Evolutionary conservation across 139 green algal genomes (phyloP).

Genomic region (Medakamo hakoo): DNA sequence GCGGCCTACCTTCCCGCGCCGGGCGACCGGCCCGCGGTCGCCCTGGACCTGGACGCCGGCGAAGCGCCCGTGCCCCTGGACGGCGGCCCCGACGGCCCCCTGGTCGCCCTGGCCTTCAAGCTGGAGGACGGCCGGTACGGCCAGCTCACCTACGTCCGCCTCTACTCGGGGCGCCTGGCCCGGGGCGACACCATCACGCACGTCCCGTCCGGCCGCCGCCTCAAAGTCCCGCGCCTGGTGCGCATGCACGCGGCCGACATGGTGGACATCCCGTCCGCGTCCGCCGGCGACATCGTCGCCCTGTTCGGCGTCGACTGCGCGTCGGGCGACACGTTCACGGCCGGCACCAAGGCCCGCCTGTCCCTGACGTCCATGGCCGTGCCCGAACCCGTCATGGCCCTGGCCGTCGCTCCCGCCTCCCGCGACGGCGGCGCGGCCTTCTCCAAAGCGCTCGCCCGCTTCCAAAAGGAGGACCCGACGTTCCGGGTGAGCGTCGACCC

Average conservation of each 20-base stretch:
- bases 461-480: constrained; percentile 96
- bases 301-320: constrained; percentile 97
- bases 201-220: constrained; percentile 45
- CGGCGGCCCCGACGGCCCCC: constrained; percentile 19
- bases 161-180: constrained; percentile 73
- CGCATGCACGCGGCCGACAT: constrained; percentile 84
- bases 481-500: constrained; percentile 66
- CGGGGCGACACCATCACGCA: constrained; percentile 75
- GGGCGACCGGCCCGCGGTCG: constrained; percentile 40
- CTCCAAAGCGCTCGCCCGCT: constrained; percentile 56
- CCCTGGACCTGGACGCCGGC: constrained; percentile 44
- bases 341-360: constrained; percentile 26
- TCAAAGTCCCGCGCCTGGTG: constrained; percentile 70
- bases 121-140: constrained; percentile 94
- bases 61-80: constrained; percentile 28
- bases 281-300: constrained; percentile 91
- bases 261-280: constrained; percentile 64
- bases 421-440: constrained; percentile 50
- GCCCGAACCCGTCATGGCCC: constrained; percentile 92
- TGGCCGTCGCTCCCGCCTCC: constrained; percentile 73
- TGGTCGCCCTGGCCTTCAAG: constrained; percentile 90
- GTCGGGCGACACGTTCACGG: constrained; percentile 92
- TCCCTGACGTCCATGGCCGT: constrained; percentile 88
- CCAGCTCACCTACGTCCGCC: constrained; percentile 93
- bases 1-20: constrained; percentile 81